phyloP scores from a whole-genome alignment of 164 flowering plant genomes.

The Magnolia changhungtana region DNA sequence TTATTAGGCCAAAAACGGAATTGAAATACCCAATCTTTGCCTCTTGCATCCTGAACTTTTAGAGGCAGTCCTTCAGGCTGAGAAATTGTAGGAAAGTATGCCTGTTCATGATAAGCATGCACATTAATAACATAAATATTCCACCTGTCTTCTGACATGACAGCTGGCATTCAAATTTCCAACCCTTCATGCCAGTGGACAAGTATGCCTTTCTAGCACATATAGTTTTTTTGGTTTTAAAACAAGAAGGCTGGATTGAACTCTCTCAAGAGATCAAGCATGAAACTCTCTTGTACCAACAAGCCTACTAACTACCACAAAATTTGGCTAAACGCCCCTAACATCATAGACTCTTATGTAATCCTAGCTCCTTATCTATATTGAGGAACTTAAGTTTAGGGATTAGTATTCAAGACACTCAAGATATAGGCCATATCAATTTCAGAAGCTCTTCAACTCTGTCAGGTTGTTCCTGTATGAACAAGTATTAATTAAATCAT shows the following conservation, averaged over 20 bases:
- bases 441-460: too few species aligned
- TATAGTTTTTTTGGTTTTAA: too few species aligned
- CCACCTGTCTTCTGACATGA: neutral
- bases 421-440: too few species aligned
- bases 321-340: too few species aligned
- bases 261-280: neutral
- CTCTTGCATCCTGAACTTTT: conserved; percentile 77
- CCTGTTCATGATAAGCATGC: conserved; percentile 40
- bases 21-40: conserved; percentile 86
- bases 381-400: too few species aligned
- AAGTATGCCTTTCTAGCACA: neutral
- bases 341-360: too few species aligned
- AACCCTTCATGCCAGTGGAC: neutral
- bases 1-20: conserved; percentile 97
- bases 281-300: neutral
- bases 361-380: too few species aligned
- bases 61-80: conserved; percentile 91
- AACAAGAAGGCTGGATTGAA: neutral
- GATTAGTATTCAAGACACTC: too few species aligned
- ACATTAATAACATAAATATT: conserved; percentile 5
- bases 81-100: conserved; percentile 79
- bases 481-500: too few species aligned
- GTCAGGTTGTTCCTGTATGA: too few species aligned
- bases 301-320: too few species aligned
- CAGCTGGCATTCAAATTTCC: neutral